These are phyloP conservation scores for Aspergillus olivimuriae DNA, from an alignment of 495 filamentous ascomycete species.

Conservation along the genomic window DNA sequence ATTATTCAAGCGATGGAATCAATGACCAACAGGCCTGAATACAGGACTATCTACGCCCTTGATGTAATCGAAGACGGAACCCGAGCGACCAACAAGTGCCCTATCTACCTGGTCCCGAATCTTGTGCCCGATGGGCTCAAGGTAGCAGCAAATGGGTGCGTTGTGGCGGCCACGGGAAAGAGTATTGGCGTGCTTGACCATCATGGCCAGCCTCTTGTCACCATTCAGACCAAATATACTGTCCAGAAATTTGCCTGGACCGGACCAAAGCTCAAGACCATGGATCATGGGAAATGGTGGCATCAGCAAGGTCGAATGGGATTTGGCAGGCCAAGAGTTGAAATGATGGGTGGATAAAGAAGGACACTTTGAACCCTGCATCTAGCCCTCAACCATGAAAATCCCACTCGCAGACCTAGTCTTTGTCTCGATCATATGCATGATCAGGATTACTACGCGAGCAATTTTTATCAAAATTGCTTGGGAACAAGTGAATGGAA, in stretches of 20 bases:
- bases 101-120: slow-evolving; percentile 16
- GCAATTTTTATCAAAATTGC: no score
- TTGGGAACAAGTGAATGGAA: no score
- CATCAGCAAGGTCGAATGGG: slow-evolving; percentile 21
- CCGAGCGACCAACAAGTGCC: slow-evolving; percentile 19
- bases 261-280: slow-evolving; percentile 17
- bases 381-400: no score
- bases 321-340: slow-evolving; percentile 15
- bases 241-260: slow-evolving; percentile 28
- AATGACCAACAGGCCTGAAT: slow-evolving; percentile 7
- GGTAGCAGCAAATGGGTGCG: slow-evolving; percentile 21
- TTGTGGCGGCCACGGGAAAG: slow-evolving; percentile 12
- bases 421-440: no score
- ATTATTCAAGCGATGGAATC: background rate
- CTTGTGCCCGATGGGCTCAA: slow-evolving; percentile 25
- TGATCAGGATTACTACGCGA: no score
- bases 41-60: slow-evolving; percentile 26
- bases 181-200: slow-evolving; percentile 25
- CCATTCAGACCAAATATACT: slow-evolving; percentile 25
- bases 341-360: no score
- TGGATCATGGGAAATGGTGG: slow-evolving; percentile 21
- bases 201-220: slow-evolving; percentile 19
- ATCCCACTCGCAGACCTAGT: no score
- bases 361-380: no score
- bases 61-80: slow-evolving; percentile 20